Percentiles rank a stretch among this genome's conserved stretches.
phyloP scores from a whole-genome alignment of 1,139 yeast genomes.

The Diutina rugosa region DNA sequence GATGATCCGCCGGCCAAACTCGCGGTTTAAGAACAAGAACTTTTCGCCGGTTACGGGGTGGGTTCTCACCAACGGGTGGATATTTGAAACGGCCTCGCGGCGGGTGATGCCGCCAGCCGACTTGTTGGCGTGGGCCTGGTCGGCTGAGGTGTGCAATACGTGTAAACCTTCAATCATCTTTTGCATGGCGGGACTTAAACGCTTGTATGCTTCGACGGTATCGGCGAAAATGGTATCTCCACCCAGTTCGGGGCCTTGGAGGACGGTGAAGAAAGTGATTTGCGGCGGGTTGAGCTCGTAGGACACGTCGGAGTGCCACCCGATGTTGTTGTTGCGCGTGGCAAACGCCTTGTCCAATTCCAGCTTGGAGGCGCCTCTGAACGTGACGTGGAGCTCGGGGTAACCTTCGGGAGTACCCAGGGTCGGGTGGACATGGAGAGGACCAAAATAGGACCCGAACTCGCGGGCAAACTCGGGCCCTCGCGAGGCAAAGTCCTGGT shows the following conservation, averaged over 20 bases:
- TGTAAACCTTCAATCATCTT: conserved; percentile 14
- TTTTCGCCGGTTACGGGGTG: conserved; percentile 18
- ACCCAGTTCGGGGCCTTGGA: conserved; percentile 9
- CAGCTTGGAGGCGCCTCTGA: conserved; percentile 15
- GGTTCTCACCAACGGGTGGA: conserved; percentile 15
- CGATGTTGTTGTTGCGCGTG: conserved; percentile 9
- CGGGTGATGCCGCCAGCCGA: conserved; percentile 14
- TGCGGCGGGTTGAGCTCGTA: conserved; percentile 11
- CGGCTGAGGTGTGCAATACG: conserved; percentile 14
- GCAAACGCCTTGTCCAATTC: conserved; percentile 14
- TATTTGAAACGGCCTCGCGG: conserved; percentile 15
- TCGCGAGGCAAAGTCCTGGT: conserved; percentile 21
- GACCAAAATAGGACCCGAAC: conserved; percentile 22
- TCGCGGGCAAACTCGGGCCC: conserved; percentile 21
- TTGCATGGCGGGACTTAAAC: conserved; percentile 17
- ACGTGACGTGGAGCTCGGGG: conserved; percentile 23
- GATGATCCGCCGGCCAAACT: conserved; percentile 14
- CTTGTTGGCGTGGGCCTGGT: conserved; percentile 12
- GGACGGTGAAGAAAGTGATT: conserved; percentile 8
- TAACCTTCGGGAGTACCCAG: conserved; percentile 25
- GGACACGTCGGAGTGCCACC: conserved; percentile 9
- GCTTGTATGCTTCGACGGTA: conserved; percentile 17
- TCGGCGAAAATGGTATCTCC: conserved; percentile 20
- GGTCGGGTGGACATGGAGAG: conserved; percentile 28
- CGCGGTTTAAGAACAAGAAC: conserved; percentile 13